Conservation (phyloP, 1,284 basidiomycete species). For the Cryptococcus sp. region DNA sequence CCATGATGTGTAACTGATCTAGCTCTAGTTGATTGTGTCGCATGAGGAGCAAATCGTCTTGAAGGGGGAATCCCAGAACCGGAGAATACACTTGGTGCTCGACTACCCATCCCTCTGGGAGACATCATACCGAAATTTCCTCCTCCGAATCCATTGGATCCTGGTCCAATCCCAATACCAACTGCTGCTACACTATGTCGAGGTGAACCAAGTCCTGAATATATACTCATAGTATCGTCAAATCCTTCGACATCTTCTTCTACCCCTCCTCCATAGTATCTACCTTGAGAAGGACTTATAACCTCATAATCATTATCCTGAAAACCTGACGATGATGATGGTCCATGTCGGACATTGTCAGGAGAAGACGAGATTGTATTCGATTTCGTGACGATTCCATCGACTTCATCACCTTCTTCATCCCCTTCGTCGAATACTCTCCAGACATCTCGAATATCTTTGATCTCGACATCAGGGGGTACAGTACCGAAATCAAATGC, state of each 20-base stretch:
- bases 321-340: background rate
- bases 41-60: background rate
- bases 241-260: conserved; percentile 3
- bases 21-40: background rate
- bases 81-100: background rate
- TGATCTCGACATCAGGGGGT: conserved; percentile 79
- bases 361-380: background rate
- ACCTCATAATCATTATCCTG: conserved; percentile 25
- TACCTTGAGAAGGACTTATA: background rate
- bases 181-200: conserved; percentile 19
- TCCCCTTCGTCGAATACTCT: conserved; percentile 73
- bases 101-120: background rate
- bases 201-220: conserved; percentile 19
- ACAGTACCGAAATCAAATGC: conserved; percentile 81
- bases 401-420: conserved; percentile 19
- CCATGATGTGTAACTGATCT: background rate
- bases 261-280: conserved; percentile 5
- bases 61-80: no score
- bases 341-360: background rate
- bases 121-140: background rate
- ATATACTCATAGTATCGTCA: conserved; percentile 14
- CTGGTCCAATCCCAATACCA: conserved; percentile 11
- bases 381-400: background rate
- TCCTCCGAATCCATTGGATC: background rate
- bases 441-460: conserved; percentile 90